Evolutionary conservation across 768 basidiomycete genomes (phyloP).

Genomic region (Rhodotorula kratochvilovae): DNA sequence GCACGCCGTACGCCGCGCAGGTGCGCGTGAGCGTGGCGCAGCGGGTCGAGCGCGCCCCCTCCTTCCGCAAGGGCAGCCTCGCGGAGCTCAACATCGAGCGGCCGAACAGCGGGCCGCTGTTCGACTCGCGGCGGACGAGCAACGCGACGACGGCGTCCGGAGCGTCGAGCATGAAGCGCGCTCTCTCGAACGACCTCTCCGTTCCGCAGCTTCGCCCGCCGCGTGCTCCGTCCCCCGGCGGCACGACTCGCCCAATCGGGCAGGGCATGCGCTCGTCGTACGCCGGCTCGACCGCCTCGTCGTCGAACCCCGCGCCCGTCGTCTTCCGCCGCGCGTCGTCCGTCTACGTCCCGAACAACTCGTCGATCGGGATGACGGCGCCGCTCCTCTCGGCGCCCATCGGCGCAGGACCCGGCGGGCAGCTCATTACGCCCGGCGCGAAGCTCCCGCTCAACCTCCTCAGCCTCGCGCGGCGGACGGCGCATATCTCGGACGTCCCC

Average conservation of each 20-base stretch:
- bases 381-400: not conserved
- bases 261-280: slow-evolving; percentile 6
- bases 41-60: slow-evolving; percentile 1
- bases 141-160: not conserved
- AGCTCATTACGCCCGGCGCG: slow-evolving; percentile 12
- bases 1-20: slow-evolving; percentile 9
- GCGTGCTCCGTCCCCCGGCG: not conserved
- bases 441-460: slow-evolving; percentile 25
- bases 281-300: not conserved
- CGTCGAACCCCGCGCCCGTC: not conserved
- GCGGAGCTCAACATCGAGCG: not conserved
- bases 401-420: not conserved
- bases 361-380: not conserved
- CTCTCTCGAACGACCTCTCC: not conserved
- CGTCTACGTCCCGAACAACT: slow-evolving; percentile 13
- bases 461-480: slow-evolving; percentile 27
- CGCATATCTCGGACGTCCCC: slow-evolving; percentile 24
- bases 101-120: not conserved
- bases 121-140: slow-evolving; percentile 3
- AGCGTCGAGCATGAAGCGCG: not conserved
- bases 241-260: slow-evolving; percentile 1
- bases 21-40: slow-evolving; percentile 16
- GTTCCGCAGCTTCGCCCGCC: slow-evolving; percentile 17
- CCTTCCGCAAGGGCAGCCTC: slow-evolving; percentile 16
- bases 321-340: slow-evolving; percentile 23